Evolutionary conservation across 306 rosid species (phyloP), one percentile per base, ranked within the genome.

Genomic region (Quercus dentata): DNA sequence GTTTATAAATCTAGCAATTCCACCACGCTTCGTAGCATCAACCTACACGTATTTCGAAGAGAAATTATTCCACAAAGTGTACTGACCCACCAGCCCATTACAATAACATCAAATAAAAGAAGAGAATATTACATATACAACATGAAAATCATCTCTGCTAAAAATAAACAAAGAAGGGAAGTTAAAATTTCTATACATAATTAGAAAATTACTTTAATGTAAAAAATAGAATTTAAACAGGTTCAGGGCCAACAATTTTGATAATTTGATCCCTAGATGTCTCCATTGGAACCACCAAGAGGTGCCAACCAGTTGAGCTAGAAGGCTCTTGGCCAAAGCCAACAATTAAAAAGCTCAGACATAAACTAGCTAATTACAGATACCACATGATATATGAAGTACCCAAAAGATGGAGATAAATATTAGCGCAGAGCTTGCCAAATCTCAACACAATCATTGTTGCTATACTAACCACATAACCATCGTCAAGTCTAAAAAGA

Each of bases 21-120:
- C 98, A 27, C 99, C 99, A 75, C 92, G 91, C 87, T 93, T 95
- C 18, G 99, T 93, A 73, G 99, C 99, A 91, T 95, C 99, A 63
- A 95, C 99, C 99, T 95, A 77, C 84, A 85, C 46, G 81, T 4
- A 79, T 74, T 84, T 82, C 73, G 74, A 77, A 75, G 44, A 76
- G 51, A 73, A 74, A 23, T 31, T 33, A 67, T 67, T 35, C 38
- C 17, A 67, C 25, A 35, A 67, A 67, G 52, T 46, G 51, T 9
- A 10, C 35, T 52, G 81, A 20, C 56, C 68, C 76, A 75, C 55
- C 35, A 12, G 61, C 77, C 73, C 55, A 35, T 74, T 58, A 11
- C 4, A 31, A 56, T n/a, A 18, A 68, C 19, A 30, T 44, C 64
- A 59, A 23, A 59, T 59, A 21, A 23, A 11, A 59, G 4, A 13